phyloP scores from a whole-genome alignment of 2,329 filamentous ascomycete genomes.

The Apiospora hydei region DNA sequence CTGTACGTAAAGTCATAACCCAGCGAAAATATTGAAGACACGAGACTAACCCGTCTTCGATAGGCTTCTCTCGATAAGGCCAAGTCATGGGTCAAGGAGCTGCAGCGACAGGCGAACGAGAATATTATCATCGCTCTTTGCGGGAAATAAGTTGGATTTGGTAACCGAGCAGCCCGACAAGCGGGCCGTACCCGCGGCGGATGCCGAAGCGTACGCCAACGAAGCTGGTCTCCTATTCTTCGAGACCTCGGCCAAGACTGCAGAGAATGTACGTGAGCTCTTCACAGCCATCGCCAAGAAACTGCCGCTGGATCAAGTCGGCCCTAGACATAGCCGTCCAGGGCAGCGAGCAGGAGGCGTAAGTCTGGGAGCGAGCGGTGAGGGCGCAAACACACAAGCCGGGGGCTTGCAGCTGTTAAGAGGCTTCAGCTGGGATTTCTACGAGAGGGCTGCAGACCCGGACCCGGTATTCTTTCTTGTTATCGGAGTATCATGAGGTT shows the following conservation, averaged over 20 bases:
- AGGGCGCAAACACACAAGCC: conserved; percentile 64
- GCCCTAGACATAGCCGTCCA: conserved; percentile 82
- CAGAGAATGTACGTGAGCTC: conserved; percentile 92
- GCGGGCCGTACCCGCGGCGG: conserved; percentile 85
- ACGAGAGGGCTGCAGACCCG: background rate
- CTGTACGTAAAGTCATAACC: conserved; percentile 71
- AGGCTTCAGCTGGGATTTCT: conserved; percentile 21
- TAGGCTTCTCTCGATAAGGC: conserved; percentile 98
- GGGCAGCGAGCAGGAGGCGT: conserved; percentile 65
- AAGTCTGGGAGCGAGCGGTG: conserved; percentile 56
- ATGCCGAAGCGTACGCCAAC: conserved; percentile 93
- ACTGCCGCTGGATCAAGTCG: conserved; percentile 92
- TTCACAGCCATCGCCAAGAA: conserved; percentile 99
- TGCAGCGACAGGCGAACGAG: conserved; percentile 98
- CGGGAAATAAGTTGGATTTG: conserved; percentile 96
- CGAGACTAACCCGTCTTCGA: conserved; percentile 13
- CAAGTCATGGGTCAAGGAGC: conserved; percentile 98
- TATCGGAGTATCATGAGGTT: conserved; percentile 17
- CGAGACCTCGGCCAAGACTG: conserved; percentile 97
- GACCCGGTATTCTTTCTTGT: conserved; percentile 11
- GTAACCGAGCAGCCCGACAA: conserved; percentile 95
- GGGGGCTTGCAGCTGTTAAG: conserved; percentile 63
- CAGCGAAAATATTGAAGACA: conserved; percentile 18
- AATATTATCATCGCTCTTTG: conserved; percentile 99
- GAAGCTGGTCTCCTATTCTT: conserved; percentile 97